A percentile compares a stretch with the other conserved stretches of the same genome.
Conservation (phyloP, 2,329 filamentous ascomycete species). For the Curvularia eragrostidis region DNA sequence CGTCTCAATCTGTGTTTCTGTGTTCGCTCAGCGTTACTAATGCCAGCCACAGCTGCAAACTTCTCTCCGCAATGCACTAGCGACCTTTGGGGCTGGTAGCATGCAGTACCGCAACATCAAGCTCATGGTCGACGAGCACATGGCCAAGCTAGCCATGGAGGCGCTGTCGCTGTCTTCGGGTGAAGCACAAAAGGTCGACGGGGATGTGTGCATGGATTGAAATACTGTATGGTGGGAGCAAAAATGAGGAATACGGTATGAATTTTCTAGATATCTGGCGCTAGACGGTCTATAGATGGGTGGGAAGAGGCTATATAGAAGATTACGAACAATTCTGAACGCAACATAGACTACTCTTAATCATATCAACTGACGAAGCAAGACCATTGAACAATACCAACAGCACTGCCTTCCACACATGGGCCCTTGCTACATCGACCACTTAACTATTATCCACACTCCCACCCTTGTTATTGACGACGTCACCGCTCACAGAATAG, state of each 20-base stretch:
- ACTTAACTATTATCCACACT: too few relatives aligned
- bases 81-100: constrained; percentile 43
- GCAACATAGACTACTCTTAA: too few relatives aligned
- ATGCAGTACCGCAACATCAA: constrained; percentile 42
- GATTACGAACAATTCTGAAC: too few relatives aligned
- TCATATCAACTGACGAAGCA: too few relatives aligned
- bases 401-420: too few relatives aligned
- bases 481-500: background rate
- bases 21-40: background rate
- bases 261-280: too few relatives aligned
- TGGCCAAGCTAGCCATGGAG: constrained; percentile 34
- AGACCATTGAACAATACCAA: too few relatives aligned
- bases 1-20: background rate
- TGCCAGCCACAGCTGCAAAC: constrained; percentile 38
- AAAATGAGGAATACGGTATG: too few relatives aligned
- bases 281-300: too few relatives aligned
- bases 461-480: background rate
- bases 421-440: too few relatives aligned
- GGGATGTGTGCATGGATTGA: constrained; percentile 7
- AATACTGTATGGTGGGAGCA: too few relatives aligned
- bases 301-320: too few relatives aligned
- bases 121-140: constrained; percentile 42
- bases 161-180: constrained; percentile 21
- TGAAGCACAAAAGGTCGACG: background rate
- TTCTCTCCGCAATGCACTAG: constrained; percentile 44